These are phyloP conservation scores for Neoboletus brunneissimus DNA, from an alignment of 768 basidiomycete genomes.

Conservation along the genomic window DNA sequence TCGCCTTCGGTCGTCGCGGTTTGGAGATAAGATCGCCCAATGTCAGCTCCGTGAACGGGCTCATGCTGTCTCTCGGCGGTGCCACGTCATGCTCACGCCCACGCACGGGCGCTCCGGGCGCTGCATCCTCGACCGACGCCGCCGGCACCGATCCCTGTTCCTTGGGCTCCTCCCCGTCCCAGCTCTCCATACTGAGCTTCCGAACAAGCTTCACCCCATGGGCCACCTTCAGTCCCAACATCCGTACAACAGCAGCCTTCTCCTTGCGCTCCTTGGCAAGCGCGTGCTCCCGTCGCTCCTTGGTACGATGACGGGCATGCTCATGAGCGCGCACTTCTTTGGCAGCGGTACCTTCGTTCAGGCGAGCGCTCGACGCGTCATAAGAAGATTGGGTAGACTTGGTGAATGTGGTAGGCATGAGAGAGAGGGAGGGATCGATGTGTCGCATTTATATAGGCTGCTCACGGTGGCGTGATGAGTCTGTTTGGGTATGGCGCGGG, in stretches of 20 bases:
- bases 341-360: conserved; percentile 15
- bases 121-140: neutral
- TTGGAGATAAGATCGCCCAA: conserved; percentile 28
- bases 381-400: conserved; percentile 19
- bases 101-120: neutral
- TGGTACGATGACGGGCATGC: conserved; percentile 33
- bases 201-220: conserved; percentile 19
- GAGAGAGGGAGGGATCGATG: conserved; percentile 3
- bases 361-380: conserved; percentile 16
- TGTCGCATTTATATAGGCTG: conserved; percentile 32
- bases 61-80: conserved; percentile 3
- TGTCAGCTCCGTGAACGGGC: conserved; percentile 22
- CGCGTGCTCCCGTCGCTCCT: conserved; percentile 32
- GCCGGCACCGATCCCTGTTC: neutral
- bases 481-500: conserved; percentile 22
- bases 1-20: conserved; percentile 23
- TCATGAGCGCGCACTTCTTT: conserved; percentile 34
- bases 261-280: conserved; percentile 33
- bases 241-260: conserved; percentile 16
- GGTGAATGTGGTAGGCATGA: conserved; percentile 31
- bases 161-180: conserved; percentile 26
- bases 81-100: neutral
- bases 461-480: conserved; percentile 22
- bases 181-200: conserved; percentile 28
- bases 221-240: conserved; percentile 19